A percentile compares a stretch with the other conserved stretches of the same genome.
Evolutionary conservation across 495 filamentous ascomycete species (phyloP).

Genomic region (Tuber borchii): DNA sequence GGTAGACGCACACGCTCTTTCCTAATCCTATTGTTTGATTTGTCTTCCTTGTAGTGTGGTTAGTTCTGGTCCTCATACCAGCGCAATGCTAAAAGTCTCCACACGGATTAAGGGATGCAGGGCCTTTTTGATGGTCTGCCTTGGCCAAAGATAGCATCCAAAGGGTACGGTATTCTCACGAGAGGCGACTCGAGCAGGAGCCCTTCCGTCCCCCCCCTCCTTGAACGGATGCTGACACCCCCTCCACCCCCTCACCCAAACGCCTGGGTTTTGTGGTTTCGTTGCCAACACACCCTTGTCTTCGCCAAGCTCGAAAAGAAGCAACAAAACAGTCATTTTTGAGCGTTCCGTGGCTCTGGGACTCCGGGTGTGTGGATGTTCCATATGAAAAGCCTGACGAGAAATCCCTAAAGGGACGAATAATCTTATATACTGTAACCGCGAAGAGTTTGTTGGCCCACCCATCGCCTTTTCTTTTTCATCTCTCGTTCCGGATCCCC

Average conservation of each 20-base stretch:
- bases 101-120: too few relatives aligned
- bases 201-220: neutral
- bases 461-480: neutral
- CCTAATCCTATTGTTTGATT: too few relatives aligned
- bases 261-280: neutral
- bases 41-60: too few relatives aligned
- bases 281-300: neutral
- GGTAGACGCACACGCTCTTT: too few relatives aligned
- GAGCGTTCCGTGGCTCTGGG: neutral
- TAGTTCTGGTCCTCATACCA: too few relatives aligned
- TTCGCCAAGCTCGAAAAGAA: neutral
- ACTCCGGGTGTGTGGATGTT: neutral
- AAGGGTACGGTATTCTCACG: neutral
- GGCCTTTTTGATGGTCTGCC: neutral
- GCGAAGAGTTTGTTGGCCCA: neutral
- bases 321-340: neutral
- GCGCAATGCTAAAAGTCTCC: too few relatives aligned
- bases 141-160: neutral
- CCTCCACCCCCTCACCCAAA: neutral
- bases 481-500: neutral
- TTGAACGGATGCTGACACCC: neutral
- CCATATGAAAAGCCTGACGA: neutral
- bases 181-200: too few relatives aligned
- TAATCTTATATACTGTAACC: neutral
- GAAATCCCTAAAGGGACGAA: neutral